Evolutionary conservation across 768 basidiomycete genomes (phyloP).

Genomic region (Udeniomyces megalosporus): DNA sequence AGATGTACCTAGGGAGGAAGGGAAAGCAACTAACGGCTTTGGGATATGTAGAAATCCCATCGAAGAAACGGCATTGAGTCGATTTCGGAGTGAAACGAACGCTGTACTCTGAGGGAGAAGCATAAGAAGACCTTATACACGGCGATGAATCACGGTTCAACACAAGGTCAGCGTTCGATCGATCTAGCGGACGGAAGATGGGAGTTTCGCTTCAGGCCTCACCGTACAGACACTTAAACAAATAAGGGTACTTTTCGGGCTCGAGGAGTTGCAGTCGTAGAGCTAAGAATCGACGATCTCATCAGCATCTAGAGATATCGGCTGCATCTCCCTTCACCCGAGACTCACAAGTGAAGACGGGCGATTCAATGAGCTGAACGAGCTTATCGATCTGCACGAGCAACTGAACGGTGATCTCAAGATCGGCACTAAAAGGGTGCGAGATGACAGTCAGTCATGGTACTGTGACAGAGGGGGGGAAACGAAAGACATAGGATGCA

Average conservation of each 20-base stretch:
- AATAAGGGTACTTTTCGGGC: slow-evolving; percentile 85
- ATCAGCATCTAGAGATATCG: neutral
- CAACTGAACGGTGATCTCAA: slow-evolving; percentile 89
- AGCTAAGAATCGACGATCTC: slow-evolving; percentile 21
- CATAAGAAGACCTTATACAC: slow-evolving; percentile 49
- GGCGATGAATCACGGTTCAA: neutral
- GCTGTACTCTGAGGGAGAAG: slow-evolving; percentile 90
- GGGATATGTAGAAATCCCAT: slow-evolving; percentile 86
- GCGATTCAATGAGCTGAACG: slow-evolving; percentile 93
- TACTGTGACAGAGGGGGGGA: neutral
- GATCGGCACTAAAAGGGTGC: slow-evolving; percentile 51
- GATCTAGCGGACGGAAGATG: no score
- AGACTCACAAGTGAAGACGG: slow-evolving; percentile 83
- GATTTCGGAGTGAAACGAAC: slow-evolving; percentile 82
- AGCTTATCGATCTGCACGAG: slow-evolving; percentile 94
- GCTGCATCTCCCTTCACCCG: slow-evolving; percentile 14
- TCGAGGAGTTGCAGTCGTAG: slow-evolving; percentile 81
- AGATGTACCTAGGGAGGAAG: neutral
- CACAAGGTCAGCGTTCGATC: no score
- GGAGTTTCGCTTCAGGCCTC: neutral
- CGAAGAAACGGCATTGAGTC: slow-evolving; percentile 85
- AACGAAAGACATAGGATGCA: slow-evolving; percentile 17
- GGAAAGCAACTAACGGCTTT: slow-evolving; percentile 44
- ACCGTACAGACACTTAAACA: slow-evolving; percentile 96
- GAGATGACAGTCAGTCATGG: neutral